Evolutionary conservation across 768 basidiomycete species (phyloP).

Genomic region (Lactarius hengduanensis): DNA sequence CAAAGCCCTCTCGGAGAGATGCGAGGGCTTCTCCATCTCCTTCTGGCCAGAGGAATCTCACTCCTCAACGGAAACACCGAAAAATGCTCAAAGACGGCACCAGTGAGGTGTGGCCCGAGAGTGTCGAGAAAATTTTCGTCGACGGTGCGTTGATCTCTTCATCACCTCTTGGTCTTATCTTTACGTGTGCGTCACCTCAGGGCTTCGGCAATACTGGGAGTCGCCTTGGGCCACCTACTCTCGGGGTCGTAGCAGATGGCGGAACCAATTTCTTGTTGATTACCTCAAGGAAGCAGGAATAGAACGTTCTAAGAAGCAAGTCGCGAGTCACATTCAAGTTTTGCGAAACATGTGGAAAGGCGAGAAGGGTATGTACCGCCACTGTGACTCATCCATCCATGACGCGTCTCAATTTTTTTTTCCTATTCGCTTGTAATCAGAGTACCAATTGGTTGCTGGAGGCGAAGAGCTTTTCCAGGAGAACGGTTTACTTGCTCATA

Average conservation of each 20-base stretch:
- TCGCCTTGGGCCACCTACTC: constrained; percentile 81
- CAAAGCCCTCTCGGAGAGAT: constrained; percentile 33
- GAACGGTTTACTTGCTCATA: constrained; percentile 43
- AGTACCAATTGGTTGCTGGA: constrained; percentile 77
- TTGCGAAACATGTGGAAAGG: constrained; percentile 88
- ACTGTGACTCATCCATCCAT: background rate
- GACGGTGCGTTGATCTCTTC: constrained; percentile 46
- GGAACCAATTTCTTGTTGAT: constrained; percentile 84
- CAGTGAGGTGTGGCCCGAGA: constrained; percentile 79
- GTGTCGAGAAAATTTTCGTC: constrained; percentile 74
- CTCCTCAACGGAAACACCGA: constrained; percentile 77
- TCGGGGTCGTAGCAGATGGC: constrained; percentile 75
- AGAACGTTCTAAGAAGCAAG: constrained; percentile 79
- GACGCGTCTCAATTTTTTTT: constrained; percentile 27
- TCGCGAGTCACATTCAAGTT: constrained; percentile 87
- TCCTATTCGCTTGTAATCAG: constrained; percentile 37
- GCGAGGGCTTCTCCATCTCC: constrained; percentile 23
- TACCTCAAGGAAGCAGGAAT: constrained; percentile 69
- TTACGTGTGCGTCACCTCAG: constrained; percentile 37
- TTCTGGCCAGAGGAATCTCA: constrained; percentile 45
- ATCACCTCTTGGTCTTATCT: constrained; percentile 7
- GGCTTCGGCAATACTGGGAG: constrained; percentile 74
- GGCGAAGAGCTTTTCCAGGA: constrained; percentile 65
- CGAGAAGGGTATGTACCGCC: constrained; percentile 54
- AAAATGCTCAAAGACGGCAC: constrained; percentile 83